Base-by-base conservation (phyloP, 371 early-diverging fungal genomes). In the Circinella umbellata region DNA sequence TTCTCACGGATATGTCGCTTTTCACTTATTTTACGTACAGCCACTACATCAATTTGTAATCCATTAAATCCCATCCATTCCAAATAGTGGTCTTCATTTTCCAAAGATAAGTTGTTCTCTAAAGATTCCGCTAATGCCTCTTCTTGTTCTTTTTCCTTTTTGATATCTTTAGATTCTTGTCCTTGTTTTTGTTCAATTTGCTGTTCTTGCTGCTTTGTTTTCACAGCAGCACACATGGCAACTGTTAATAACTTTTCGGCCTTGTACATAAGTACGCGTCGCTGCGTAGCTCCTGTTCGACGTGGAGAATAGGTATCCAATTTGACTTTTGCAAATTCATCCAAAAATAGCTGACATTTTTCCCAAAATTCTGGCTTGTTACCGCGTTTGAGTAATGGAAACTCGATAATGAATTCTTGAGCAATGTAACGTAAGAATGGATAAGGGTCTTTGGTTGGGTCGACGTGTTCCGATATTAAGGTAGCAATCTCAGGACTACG, bases 361-460 rank as follows among this genome's bases (percentile, higher is more conserved):
- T 42, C 46, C 80, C 78, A 77, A 46, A 80, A 74, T 38, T 77
- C 71, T 38, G 48, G 54, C 49, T 70, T 65, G 61, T 59, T 34
- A 42, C 67, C 72, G 36, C 69, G 69, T 57, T 75, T 75, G 59
- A 80, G 60, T 4, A 80, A 70, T 34, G 80, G 80, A 38, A 80
- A 80, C 15, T 70, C 65, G 18, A 70, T 46, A 27, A 80, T 74
- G 54, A 76, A 74, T 13, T 70, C 68, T 20, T 66, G 73, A 47
- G 75, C 70, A 54, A 74, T 54, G 64, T 75, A 75, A 4, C 73
- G 66, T 9, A 80, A 20, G 34, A 77, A 69, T 5, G 79, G 79
- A 36, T 71, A 70, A 14, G 57, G 11, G 34, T 74, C 67, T 15
- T 62, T 51, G 6, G 18, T 64, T 8, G 64, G 37, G 14, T 53